Percentiles rank a stretch among this genome's conserved stretches.
Evolutionary conservation across 257 asterid species (phyloP).

Genomic region (Nicotiana noctiflora): DNA sequence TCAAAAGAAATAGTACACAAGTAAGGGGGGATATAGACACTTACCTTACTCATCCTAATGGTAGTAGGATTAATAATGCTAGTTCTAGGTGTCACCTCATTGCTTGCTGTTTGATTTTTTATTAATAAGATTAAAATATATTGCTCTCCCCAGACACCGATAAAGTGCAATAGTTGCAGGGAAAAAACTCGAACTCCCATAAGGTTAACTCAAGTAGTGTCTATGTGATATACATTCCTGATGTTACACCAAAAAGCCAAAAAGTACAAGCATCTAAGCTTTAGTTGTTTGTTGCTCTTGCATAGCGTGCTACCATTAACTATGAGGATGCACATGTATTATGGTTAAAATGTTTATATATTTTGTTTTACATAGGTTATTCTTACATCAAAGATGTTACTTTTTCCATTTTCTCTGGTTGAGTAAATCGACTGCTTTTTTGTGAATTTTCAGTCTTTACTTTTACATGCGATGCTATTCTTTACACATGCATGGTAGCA

Average conservation of each 20-base stretch:
- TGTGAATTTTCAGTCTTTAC: neutral
- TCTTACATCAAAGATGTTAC: neutral
- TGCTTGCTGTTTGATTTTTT: neutral
- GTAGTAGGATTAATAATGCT: neutral
- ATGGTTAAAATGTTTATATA: neutral
- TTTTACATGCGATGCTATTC: neutral
- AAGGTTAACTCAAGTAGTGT: neutral
- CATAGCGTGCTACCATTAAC: neutral
- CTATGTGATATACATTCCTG: neutral
- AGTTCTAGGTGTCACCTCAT: conserved; percentile 1
- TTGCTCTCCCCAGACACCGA: neutral
- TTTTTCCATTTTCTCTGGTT: neutral
- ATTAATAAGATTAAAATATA: neutral
- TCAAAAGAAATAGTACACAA: too few relatives aligned
- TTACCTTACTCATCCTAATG: too few relatives aligned
- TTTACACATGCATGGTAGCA: neutral
- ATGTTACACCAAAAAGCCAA: neutral
- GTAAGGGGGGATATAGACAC: too few relatives aligned
- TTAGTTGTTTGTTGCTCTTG: neutral
- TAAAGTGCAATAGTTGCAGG: neutral
- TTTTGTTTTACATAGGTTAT: neutral
- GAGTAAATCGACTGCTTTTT: neutral
- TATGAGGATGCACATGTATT: neutral
- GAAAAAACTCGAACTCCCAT: neutral
- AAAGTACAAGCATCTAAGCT: neutral